Percentiles rank a stretch among this genome's conserved stretches.
These are phyloP conservation scores for Laguncularia racemosa DNA, from an alignment of 345 rosid species.

Conservation along the genomic window DNA sequence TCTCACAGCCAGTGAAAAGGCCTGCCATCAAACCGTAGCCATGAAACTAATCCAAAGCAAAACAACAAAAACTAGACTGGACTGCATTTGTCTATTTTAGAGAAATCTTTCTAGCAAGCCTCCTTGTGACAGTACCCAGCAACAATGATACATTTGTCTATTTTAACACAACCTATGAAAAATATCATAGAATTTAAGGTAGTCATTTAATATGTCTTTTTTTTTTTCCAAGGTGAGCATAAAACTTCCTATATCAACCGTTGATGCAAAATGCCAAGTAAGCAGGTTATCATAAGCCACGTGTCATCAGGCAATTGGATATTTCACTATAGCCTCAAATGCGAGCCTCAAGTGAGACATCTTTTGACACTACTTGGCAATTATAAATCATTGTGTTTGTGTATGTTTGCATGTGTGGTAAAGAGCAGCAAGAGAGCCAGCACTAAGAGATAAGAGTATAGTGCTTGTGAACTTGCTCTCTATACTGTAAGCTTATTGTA, in stretches of 20 bases:
- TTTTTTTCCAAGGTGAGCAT: constrained; percentile 5
- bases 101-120: too few species aligned
- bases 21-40: too few species aligned
- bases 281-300: constrained; percentile 13
- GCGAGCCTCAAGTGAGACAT: constrained; percentile 15
- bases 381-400: constrained; percentile 10
- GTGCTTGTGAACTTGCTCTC: background rate
- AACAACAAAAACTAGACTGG: too few species aligned
- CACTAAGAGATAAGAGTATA: background rate
- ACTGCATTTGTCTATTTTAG: too few species aligned
- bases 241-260: constrained; percentile 1
- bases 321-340: constrained; percentile 22
- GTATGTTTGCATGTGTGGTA: constrained; percentile 1
- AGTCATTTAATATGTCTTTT: too few species aligned
- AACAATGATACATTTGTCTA: too few species aligned
- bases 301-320: constrained; percentile 15
- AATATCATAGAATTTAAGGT: too few species aligned
- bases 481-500: background rate
- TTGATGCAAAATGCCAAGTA: constrained; percentile 2
- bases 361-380: constrained; percentile 7
- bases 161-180: too few species aligned
- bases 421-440: constrained; percentile 10
- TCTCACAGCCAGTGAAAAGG: too few species aligned
- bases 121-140: too few species aligned
- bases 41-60: too few species aligned